Conservation (phyloP, 352 stramenopile genomes). For the Blastocystis sp. region DNA sequence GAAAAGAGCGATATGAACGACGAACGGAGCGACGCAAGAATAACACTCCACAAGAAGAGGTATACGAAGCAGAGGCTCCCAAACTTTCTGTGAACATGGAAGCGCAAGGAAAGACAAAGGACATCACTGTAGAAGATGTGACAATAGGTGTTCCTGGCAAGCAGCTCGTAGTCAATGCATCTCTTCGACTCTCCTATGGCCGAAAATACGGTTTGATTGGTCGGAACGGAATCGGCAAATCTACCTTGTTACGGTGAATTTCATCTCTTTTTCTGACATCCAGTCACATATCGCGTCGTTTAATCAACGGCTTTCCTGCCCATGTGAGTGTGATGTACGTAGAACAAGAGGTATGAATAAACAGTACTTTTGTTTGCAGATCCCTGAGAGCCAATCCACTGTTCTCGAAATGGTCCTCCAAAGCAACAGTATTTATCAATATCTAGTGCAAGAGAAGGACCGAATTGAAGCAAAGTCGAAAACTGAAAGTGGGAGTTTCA, state of each 20-base stretch:
- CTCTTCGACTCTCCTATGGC: slow-evolving; percentile 67
- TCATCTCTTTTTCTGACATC: background rate
- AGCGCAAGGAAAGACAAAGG: slow-evolving; percentile 35
- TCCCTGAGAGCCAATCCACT: slow-evolving; percentile 1
- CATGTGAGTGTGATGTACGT: slow-evolving; percentile 59
- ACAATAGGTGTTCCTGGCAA: slow-evolving; percentile 55
- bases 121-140: slow-evolving; percentile 45
- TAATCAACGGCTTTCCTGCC: slow-evolving; percentile 20
- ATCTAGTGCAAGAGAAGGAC: background rate
- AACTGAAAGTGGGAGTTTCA: slow-evolving; percentile 17
- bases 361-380: background rate
- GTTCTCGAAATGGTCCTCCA: background rate
- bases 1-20: slow-evolving; percentile 38
- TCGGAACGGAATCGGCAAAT: slow-evolving; percentile 92
- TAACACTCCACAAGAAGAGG: background rate
- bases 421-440: slow-evolving; percentile 43
- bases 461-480: slow-evolving; percentile 32
- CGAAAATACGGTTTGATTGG: slow-evolving; percentile 94
- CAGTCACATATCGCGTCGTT: slow-evolving; percentile 64
- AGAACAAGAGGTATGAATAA: slow-evolving; percentile 12
- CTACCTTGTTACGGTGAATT: slow-evolving; percentile 98
- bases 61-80: slow-evolving; percentile 55
- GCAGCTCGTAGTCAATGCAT: background rate
- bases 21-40: slow-evolving; percentile 22
- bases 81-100: slow-evolving; percentile 55